Percentiles rank a stretch among this genome's conserved stretches.
These are phyloP conservation scores for Globisporangium uncinulatum DNA, from an alignment of 352 stramenopile genomes.

Conservation along the genomic window DNA sequence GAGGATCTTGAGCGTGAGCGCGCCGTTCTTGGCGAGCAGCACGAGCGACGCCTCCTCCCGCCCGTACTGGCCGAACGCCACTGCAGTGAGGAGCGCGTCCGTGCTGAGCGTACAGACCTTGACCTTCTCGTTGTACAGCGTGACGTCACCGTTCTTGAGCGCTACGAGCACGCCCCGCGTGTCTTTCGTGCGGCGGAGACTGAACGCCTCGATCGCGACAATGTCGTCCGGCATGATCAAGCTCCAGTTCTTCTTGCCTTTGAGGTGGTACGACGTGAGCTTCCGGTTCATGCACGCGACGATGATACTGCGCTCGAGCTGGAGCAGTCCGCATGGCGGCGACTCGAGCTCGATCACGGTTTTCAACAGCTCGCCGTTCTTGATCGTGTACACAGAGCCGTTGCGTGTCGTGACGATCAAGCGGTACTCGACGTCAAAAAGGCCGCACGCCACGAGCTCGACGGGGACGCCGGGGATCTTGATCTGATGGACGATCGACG, in stretches of 20 bases:
- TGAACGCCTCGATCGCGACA: constrained; percentile 74
- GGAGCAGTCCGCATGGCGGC: constrained; percentile 60
- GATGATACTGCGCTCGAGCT: constrained; percentile 81
- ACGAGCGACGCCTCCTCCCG: constrained; percentile 85
- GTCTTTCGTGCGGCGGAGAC: constrained; percentile 64
- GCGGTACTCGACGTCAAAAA: constrained; percentile 83
- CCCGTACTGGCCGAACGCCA: constrained; percentile 86
- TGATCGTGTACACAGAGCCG: constrained; percentile 85
- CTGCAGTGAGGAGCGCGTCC: constrained; percentile 63
- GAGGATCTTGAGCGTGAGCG: constrained; percentile 85
- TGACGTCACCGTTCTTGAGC: constrained; percentile 78
- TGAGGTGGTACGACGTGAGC: constrained; percentile 85
- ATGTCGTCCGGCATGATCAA: constrained; percentile 81
- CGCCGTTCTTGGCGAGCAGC: constrained; percentile 72
- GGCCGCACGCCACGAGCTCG: constrained; percentile 63
- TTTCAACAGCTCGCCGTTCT: constrained; percentile 86
- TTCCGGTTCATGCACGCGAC: constrained; percentile 87
- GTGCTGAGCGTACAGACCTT: constrained; percentile 69
- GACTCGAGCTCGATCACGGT: constrained; percentile 86
- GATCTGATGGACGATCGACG: constrained; percentile 59
- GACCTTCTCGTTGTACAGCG: constrained; percentile 87
- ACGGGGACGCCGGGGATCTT: constrained; percentile 66
- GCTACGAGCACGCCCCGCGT: constrained; percentile 79
- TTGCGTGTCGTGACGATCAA: constrained; percentile 85
- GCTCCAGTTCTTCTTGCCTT: constrained; percentile 90